Base-by-base conservation (phyloP, 768 basidiomycete species). In the Lactifluus echinatus region DNA sequence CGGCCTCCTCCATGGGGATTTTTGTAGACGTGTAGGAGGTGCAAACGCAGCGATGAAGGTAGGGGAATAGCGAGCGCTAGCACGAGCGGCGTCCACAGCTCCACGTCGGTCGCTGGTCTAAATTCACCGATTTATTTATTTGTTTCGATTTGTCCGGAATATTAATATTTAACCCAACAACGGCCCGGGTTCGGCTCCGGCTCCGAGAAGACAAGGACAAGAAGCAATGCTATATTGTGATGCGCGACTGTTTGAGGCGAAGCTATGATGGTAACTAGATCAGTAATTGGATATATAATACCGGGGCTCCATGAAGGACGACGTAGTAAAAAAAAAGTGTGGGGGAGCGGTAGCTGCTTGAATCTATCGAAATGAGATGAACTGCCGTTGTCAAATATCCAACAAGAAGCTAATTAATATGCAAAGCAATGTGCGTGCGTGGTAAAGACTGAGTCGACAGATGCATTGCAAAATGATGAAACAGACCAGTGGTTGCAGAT, bases 1-100 rank as follows among this genome's bases (percentile, higher is more conserved):
- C 85, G 34, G 89, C 89, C 63, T 86, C 83, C 74, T 89, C 87
- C 55, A 85, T 81, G 63, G 76, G 68, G 74, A 79, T 84, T 86
- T 45, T 24, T 21, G 40, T 12, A 85, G 66, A 66, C 64, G 56
- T 48, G 45, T 34, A 28, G 46, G 36, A 58, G 63, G 54, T 42
- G 52, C 61, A 60, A 54, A 56, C 39, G 29, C 42, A 39, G 47
- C 37, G n/a, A 42, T 50, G 19, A 34, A 57, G n/a, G 37, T 6
- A 15, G 48, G n/a, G 33, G 34, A 33, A 58, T 11, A 11, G 12
- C 21, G 24, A 48, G 37, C 39, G 12, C 21, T n/a, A 48, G 37
- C 39, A 28, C 55, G 23, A 23, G 42, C 28, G 52, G 57, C 57
- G 39, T 37, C 28, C 39, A 6, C 31, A 28, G 40, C 31, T 53